Evolutionary conservation across 768 basidiomycete species (phyloP), one percentile per base, ranked within the genome.

Genomic region (Leccinum olivaceopallidum): DNA sequence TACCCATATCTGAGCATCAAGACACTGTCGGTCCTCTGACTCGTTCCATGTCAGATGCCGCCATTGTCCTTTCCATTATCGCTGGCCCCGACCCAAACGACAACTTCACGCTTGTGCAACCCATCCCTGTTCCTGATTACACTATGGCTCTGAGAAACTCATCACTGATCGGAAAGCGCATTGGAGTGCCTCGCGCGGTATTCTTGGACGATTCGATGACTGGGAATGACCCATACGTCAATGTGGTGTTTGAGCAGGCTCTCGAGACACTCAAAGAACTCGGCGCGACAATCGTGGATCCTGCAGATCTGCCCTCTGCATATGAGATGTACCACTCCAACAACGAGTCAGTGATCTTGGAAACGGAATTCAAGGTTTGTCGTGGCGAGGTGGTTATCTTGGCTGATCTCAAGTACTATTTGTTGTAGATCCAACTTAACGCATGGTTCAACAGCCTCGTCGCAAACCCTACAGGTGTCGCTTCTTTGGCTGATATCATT

Each of bases 21-120:
- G 86, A 87, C 63, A 81, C 84, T 2, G 78, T 85, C 3, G 85
- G 85, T 0, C 85, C 85, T 0, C 79, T 87, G 61, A 72, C 81
- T 3, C 77, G 85, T 6, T 81, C 82, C 3, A 60, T 86, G 24
- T 67, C 81, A 0, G 85, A 87, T 58, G 83, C 80, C 0, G 85
- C 85, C 0, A 77, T 81, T 39, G 78, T 86, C 2, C 76, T 87
- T 12, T 80, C 80, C n/a, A 67, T 81, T 49, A 85, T 86, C 48
- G 83, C 84, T 1, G 85, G 84, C 1, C 75, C 72, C 32, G 85
- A 85, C 59, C 76, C 79, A 4, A 80, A 82, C 34, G 85, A 86
- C 68, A 80, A 82, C 60, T 81, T 78, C 58, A 85, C 84, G 1
- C 71, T 82, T 2, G 77, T 77, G 3, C 85, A 85, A 64, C 87